Evolutionary conservation across 2,329 filamentous ascomycete genomes (phyloP).

Genomic region (Aschersonia sp.): DNA sequence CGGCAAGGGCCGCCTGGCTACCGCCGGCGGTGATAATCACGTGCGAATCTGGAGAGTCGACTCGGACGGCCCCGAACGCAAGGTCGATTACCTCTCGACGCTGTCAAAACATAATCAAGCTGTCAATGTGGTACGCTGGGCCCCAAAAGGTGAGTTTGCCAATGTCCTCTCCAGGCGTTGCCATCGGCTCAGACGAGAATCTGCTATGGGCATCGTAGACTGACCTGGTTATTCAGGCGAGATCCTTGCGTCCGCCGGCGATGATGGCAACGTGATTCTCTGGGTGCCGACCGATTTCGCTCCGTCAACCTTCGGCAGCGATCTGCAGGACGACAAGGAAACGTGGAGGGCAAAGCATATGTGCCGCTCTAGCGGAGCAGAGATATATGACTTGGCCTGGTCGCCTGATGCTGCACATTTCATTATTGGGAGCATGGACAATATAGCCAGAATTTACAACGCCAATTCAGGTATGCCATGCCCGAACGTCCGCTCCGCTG

Average conservation of each 20-base stretch:
- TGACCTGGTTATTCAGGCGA: constrained; percentile 46
- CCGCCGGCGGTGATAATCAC: constrained; percentile 91
- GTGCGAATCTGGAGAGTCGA: constrained; percentile 93
- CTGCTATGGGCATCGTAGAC: not conserved
- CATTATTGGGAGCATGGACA: constrained; percentile 99
- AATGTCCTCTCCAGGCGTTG: not conserved
- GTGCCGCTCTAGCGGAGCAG: constrained; percentile 86
- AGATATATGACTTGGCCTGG: constrained; percentile 98
- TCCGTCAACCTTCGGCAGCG: constrained; percentile 60
- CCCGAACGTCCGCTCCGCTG: not conserved
- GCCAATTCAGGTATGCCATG: constrained; percentile 61
- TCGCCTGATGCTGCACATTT: constrained; percentile 94
- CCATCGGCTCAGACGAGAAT: not conserved
- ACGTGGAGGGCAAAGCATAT: constrained; percentile 95
- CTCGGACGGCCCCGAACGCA: constrained; percentile 67
- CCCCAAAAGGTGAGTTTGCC: constrained; percentile 59
- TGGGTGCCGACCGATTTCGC: constrained; percentile 82
- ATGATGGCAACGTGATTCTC: constrained; percentile 91
- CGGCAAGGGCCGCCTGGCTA: constrained; percentile 83
- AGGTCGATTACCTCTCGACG: constrained; percentile 82
- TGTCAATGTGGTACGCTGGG: constrained; percentile 95
- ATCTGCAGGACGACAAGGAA: constrained; percentile 84
- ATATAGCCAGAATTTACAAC: constrained; percentile 93
- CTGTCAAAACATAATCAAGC: constrained; percentile 89
- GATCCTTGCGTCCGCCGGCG: constrained; percentile 83